These are phyloP conservation scores for Meredithiella fracta DNA, from an alignment of 2,329 filamentous ascomycete species.

Conservation along the genomic window DNA sequence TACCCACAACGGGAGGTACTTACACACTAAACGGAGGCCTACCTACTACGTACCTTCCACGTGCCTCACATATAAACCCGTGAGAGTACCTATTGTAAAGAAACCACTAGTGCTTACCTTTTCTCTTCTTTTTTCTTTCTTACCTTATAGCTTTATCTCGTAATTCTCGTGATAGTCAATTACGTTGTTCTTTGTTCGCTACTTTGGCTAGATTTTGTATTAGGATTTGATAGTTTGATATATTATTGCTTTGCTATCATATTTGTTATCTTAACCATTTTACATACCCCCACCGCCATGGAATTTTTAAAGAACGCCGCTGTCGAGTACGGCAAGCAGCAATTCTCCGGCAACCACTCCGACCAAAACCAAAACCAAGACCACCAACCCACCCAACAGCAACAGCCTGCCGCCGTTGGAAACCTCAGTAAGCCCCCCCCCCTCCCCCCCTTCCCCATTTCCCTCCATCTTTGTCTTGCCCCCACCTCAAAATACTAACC, in stretches of 20 bases:
- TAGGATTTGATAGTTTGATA: too few relatives aligned
- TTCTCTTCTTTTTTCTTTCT: too few relatives aligned
- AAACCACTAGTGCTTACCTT: too few relatives aligned
- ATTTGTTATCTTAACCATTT: background rate
- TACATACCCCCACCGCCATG: slow-evolving; percentile 3
- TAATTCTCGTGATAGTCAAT: too few relatives aligned
- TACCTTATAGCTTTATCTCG: too few relatives aligned
- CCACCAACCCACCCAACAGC: slow-evolving; percentile 4
- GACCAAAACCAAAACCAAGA: slow-evolving; percentile 2
- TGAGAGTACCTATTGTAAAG: too few relatives aligned
- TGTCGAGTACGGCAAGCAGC: slow-evolving; percentile 11
- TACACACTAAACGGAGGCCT: too few relatives aligned
- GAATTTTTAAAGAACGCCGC: slow-evolving; percentile 13
- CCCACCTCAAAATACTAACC: background rate
- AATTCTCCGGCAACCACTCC: slow-evolving; percentile 4
- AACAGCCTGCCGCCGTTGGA: slow-evolving; percentile 2
- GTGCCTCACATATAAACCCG: too few relatives aligned
- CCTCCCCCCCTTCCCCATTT: background rate
- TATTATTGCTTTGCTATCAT: background rate
- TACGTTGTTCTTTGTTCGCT: too few relatives aligned
- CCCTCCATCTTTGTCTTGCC: background rate
- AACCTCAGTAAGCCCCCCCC: slow-evolving; percentile 10
- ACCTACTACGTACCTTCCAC: too few relatives aligned
- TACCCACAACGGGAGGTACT: too few relatives aligned
- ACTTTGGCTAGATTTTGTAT: too few relatives aligned